Evolutionary conservation across 139 green algal species (phyloP), one percentile per base, ranked within the genome.

Genomic region (Chlamydomonas asymmetrica): DNA sequence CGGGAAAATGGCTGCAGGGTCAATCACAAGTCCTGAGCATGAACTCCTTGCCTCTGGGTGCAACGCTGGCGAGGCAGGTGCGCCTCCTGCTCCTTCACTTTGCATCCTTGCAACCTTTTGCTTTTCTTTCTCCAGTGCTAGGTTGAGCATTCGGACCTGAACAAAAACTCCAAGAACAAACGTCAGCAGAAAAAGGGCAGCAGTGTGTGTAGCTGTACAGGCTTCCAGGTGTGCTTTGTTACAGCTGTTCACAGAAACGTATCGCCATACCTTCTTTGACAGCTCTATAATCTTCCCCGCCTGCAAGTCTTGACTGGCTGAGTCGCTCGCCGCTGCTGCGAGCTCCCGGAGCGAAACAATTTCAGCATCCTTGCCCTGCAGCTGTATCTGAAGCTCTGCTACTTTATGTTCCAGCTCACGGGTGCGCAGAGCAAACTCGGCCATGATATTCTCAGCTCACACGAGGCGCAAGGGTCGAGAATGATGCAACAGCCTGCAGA

Each of bases 251-350:
- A n/a, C n/a, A n/a, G n/a, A n/a, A n/a, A n/a, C n/a, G n/a, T n/a
- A n/a, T n/a, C n/a, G n/a, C n/a, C 50, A 6, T 22, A 87, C 84
- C 84, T 90, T 90, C 35, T 86, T 87, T 2, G 85, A 88, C 48
- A 90, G 64, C 38, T 91, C 85, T 8, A 91, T 87, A 35, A 91
- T 83, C 35, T 85, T 91, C 7, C 77, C 78, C 13, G 82, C 70
- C 59, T 91, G 85, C 29, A 82, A 62, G 69, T 91, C 85, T n/a
- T 80, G 65, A n/a, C n/a, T n/a, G n/a, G n/a, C n/a, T n/a, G n/a
- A n/a, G n/a, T n/a, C n/a, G n/a, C n/a, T 1, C 63, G 65, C 35
- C 86, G 75, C 61, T 88, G 54, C 57, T 87, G 54, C 1, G 68
- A 77, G 34, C 32, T 77, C 71, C 32, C 59, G 20, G 5, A 77